Evolutionary conservation across 371 early-diverging fungal species (phyloP), one percentile per base, ranked within the genome.

Genomic region (Dinochytrium kinnereticum): DNA sequence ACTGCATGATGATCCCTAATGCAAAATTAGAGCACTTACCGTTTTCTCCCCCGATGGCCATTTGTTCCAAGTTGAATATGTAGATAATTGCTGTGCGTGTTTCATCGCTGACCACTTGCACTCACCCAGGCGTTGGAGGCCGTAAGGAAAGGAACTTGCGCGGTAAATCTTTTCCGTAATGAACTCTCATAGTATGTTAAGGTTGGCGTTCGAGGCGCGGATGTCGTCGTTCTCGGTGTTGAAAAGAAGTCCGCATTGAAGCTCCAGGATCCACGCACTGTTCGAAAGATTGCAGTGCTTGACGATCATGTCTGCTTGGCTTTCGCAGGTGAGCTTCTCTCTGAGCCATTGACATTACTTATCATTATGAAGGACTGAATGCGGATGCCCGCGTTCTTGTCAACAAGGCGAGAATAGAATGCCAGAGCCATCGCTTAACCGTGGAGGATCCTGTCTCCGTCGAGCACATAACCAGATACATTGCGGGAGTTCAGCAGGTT

Each of bases 31-130:
- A 37, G 97, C 98, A 64, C 90, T 99, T 74, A 99, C 99, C 59
- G 95, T 99, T 73, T 99, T 99, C 84, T 98, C 99, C 38, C 99
- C 99, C 53, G 99, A 99, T 84, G 99, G 99, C 66, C 98, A 99
- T 84, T 87, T 99, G 71, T 98, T 99, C 85, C 99, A 99, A 90
- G 99, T 99, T 71, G 99, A 99, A 88, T 99, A 99, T 84, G 86
- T 86, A 75, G 37, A 75, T 67, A 1, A 26, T 24, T 57, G 53
- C 57, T 3, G 15, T n/a, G 21, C 10, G 34, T 59, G 17, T n/a
- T 57, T 57, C 31, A 30, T n/a, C n/a, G n/a, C n/a, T n/a, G n/a
- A n/a, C n/a, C n/a, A n/a, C n/a, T n/a, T n/a, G n/a, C n/a, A n/a
- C n/a, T n/a, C n/a, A n/a, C n/a, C n/a, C n/a, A 86, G 85, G 99